Percentiles rank a stretch among this genome's conserved stretches.
Conservation (phyloP, 2,329 filamentous ascomycete genomes). For the Fusarium sp. region DNA sequence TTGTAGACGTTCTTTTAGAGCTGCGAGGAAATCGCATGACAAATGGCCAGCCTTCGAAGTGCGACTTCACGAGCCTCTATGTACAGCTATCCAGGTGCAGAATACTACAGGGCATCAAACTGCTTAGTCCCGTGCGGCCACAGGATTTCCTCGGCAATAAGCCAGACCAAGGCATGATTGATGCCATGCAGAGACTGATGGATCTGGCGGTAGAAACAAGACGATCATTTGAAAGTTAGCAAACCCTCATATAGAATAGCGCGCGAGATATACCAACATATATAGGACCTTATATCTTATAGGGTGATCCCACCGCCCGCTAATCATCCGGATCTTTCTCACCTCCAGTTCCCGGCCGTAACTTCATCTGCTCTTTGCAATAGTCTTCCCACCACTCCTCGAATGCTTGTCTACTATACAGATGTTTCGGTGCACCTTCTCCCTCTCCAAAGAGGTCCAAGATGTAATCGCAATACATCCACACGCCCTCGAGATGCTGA, state of each 20-base stretch:
- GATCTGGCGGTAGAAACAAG: slow-evolving; percentile 11
- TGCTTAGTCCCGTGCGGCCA: slow-evolving; percentile 3
- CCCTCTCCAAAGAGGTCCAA: not conserved
- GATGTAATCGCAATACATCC: not conserved
- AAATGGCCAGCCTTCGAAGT: slow-evolving; percentile 10
- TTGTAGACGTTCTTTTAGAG: slow-evolving; percentile 10
- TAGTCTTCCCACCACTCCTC: slow-evolving; percentile 15
- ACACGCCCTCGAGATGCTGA: slow-evolving; percentile 1
- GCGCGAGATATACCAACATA: too few relatives aligned
- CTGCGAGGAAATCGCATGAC: slow-evolving; percentile 8
- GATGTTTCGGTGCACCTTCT: not conserved
- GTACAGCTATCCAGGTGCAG: slow-evolving; percentile 7
- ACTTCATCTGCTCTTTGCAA: not conserved
- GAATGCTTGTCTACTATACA: slow-evolving; percentile 7
- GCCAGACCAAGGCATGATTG: slow-evolving; percentile 7
- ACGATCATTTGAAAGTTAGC: slow-evolving; percentile 10
- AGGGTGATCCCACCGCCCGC: slow-evolving; percentile 1
- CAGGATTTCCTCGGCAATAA: slow-evolving; percentile 18
- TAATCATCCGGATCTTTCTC: slow-evolving; percentile 17
- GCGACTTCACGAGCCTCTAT: slow-evolving; percentile 7
- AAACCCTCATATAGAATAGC: not conserved
- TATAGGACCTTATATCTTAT: slow-evolving; percentile 9
- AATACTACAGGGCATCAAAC: slow-evolving; percentile 6
- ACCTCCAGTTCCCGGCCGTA: not conserved
- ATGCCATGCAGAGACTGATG: slow-evolving; percentile 10